phyloP scores from a whole-genome alignment of 1,139 yeast genomes.

The Saccharomycopsis crataegensis region DNA sequence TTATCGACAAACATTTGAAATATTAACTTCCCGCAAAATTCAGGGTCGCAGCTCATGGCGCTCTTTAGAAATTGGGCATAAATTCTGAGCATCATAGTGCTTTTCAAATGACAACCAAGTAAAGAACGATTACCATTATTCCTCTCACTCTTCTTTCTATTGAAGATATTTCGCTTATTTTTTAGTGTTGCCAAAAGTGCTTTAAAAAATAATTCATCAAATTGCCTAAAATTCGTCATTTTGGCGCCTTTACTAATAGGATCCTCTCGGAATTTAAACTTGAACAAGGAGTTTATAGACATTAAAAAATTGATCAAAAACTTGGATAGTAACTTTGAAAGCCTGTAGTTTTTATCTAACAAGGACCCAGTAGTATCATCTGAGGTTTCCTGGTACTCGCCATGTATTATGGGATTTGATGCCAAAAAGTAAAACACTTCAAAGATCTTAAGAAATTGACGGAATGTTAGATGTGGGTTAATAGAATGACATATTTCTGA shows the following conservation, averaged over 20 bases:
- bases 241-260: neutral
- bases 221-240: neutral
- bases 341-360: constrained; percentile 6
- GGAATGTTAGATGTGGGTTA: neutral
- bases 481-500: neutral
- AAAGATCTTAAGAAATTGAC: neutral
- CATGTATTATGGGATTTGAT: constrained; percentile 3
- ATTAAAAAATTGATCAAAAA: neutral
- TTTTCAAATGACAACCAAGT: neutral
- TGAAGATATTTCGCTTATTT: neutral
- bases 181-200: neutral
- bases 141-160: neutral
- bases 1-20: neutral
- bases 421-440: neutral
- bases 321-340: neutral
- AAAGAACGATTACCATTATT: neutral
- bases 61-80: neutral
- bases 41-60: neutral
- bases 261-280: no score
- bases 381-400: constrained; percentile 2
- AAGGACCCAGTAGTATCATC: constrained; percentile 4
- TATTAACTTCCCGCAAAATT: neutral
- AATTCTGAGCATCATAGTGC: neutral
- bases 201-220: neutral
- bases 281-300: no score